Evolutionary conservation across 805 yeast genomes (phyloP), one percentile per base, ranked within the genome.

Genomic region (Saturnispora zaruensis): DNA sequence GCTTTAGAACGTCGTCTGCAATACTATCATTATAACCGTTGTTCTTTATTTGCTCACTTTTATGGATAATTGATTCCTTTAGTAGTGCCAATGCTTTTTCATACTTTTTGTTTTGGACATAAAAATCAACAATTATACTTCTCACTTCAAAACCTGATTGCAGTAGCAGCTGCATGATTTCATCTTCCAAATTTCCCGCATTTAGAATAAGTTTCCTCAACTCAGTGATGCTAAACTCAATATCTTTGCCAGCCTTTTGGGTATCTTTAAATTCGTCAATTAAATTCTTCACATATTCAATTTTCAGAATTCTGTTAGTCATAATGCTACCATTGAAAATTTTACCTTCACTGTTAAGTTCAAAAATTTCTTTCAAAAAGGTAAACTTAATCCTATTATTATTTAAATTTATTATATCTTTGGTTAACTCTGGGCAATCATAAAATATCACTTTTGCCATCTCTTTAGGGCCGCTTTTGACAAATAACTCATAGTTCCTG

Each of bases 341-440:
- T 36, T 52, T 46, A 1, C 58, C 58, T 11, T 48, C 40, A 4
- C 52, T 41, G 14, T 55, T 55, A 3, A 56, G 42, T 5, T 55
- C 61, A 52, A 68, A 65, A n/a, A 74, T 53, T 1, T 55, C 45
- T 1, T 52, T 52, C 37, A 75, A 57, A 53, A 74, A 76, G 26
- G 57, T 49, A 51, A 53, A 73, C 33, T 62, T 61, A 11, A 65
- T 25, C 0, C 40, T 49, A 38, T 59, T 32, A 51, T 59, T 67
- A 9, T 63, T 46, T 23, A 69, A 53, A 2, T 57, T 49, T 33
- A 77, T 56, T 1, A 72, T 63, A 45, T 66, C 63, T 1, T 51
- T 44, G 56, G 77, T 78, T 34, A 79, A 52, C 1, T 55, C 51
- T 0, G 77, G 77, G 45, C 65, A 58, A 54, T 68, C 62, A 14